Evolutionary conservation across 148 eudicot genomes (phyloP), one percentile per base, ranked within the genome.

Genomic region (Cornus suecica): DNA sequence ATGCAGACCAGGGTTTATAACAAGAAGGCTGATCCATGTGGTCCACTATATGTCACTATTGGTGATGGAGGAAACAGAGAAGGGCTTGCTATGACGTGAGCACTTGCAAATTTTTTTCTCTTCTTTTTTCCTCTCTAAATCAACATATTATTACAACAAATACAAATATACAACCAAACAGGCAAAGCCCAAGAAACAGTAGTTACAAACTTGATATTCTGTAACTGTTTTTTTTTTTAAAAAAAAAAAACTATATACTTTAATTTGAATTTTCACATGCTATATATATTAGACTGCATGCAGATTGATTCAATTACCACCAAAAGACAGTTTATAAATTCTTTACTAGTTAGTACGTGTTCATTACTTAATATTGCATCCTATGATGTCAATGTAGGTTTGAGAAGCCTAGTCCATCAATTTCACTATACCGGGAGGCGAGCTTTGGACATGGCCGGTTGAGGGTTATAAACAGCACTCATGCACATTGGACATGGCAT

Each of bases 1-100:
- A 28, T 74, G 66, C 85, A 88, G 94, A 80, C 89, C 23, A 86
- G 94, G 77, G 86, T 89, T 67, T 89, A 91, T 70, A 85, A 94
- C 65, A 84, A 85, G 70, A 81, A 80, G 65, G 90, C 87, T 30
- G 87, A 92, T 71, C 66, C 86, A 2, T 94, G 98, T 65, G 98
- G 88, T 58, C 98, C 98, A 0, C 54, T 92, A 13, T 86, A 94
- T 78, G 76, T 94, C 30, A 94, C 98, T 26, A 88, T 94, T 69
- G 97, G 97, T n/a, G 98, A 94, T 74, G 98, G 90, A 67, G 98
- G 98, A 15, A 86, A 91, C 78, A 81, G 90, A 85, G 94, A 90
- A 83, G 94, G 94, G 27, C 91, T 91, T 67, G 86, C 90, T 58
- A 76, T 85, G 76, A 71, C 11, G 98, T 94, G 82, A 84, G 95